Evolutionary conservation across 2,329 filamentous ascomycete species (phyloP), one percentile per base, ranked within the genome.

Genomic region (Ceratocystis huliohia): DNA sequence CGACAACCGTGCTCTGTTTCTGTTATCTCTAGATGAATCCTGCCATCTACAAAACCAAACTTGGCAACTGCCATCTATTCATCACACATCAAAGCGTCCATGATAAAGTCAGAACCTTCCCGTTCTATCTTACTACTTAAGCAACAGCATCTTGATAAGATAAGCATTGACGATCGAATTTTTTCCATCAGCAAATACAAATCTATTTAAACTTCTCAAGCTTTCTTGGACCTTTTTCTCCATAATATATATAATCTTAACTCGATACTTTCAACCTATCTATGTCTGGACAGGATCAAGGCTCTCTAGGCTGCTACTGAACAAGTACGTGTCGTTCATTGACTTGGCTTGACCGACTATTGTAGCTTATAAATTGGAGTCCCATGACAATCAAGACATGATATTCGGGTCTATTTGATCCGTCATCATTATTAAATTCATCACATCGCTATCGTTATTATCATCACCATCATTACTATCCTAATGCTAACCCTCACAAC

Each of bases 11-110:
- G 48, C 48, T 25, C 48, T 17, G 53, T 30, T 30, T 57, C 25
- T 28, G 53, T 57, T 57, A 57, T 57, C 53, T 57, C 22, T 57
- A n/a, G 13, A n/a, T n/a, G 17, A 33, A 59, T 30, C 53, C 53
- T 33, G 33, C 33, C 15, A 41, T 37, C 28, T n/a, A 59, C 28
- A 25, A 20, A 25, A 13, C 53, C 5, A 59, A 59, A 59, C 53
- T 59, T 59, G 8, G 53, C 25, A 59, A 59, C 53, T 33, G 53
- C 25, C 53, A 33, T 59, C 53, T 37, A 6, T 20, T 59, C 6
- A 59, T 59, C 53, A 33, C 28, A 33, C 28, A 59, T 33, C 53
- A 17, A 30, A 59, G 53, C 53, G 53, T 7, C n/a, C 28, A 33
- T 30, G 53, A 59, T 37, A 59, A 59, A 59, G 33, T 17, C 53